Conservation (phyloP, 2,329 filamentous ascomycete genomes). For the Diaporthe amygdali region DNA sequence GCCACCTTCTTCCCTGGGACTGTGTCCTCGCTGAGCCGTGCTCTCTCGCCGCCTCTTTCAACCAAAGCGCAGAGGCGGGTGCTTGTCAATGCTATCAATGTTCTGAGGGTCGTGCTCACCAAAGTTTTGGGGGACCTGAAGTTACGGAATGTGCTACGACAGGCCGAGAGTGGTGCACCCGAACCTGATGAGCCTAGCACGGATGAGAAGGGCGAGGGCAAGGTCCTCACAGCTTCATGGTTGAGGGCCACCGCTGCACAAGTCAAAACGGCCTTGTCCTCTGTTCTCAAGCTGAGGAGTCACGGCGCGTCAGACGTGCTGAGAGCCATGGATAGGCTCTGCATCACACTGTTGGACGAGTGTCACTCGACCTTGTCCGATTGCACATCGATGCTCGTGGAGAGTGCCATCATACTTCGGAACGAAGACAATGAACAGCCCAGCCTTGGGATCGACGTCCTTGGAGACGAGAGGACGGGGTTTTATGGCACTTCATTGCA, state of each 20-base stretch:
- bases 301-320: conserved; percentile 75
- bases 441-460: neutral
- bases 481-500: conserved; percentile 56
- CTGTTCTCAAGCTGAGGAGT: conserved; percentile 75
- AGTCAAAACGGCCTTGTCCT: conserved; percentile 81
- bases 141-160: conserved; percentile 51
- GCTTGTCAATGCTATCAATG: conserved; percentile 65
- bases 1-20: conserved; percentile 89
- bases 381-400: conserved; percentile 74
- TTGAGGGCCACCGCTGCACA: conserved; percentile 80
- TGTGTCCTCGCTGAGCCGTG: conserved; percentile 79
- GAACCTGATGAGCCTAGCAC: conserved; percentile 32
- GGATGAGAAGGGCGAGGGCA: conserved; percentile 35
- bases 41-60: conserved; percentile 71
- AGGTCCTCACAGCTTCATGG: conserved; percentile 65
- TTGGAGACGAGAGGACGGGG: conserved; percentile 28
- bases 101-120: conserved; percentile 60
- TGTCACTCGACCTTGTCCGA: conserved; percentile 76
- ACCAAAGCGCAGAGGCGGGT: conserved; percentile 62
- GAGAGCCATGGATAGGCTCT: conserved; percentile 71
- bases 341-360: conserved; percentile 76
- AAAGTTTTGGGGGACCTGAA: conserved; percentile 64
- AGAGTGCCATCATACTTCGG: conserved; percentile 77
- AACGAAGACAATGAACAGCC: conserved; percentile 47
- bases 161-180: conserved; percentile 30